Conservation (phyloP, 2,329 filamentous ascomycete species). For the Aspergillus glaucus region DNA sequence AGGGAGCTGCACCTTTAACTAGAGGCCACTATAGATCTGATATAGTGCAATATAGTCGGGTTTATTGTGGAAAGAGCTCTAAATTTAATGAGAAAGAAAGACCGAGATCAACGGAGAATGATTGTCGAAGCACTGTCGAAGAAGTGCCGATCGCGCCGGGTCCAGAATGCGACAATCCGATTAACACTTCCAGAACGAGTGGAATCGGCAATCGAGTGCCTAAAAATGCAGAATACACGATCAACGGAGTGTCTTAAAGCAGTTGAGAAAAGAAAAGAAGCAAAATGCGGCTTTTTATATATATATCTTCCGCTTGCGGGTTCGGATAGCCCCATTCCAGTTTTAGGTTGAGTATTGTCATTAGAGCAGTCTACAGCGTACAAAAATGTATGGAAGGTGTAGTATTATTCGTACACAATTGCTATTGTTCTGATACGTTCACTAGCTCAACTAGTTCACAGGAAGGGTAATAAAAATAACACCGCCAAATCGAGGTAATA, state of each 20-base stretch:
- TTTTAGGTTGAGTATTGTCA: too few species aligned
- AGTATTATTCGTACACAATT: too few species aligned
- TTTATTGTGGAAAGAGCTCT: too few species aligned
- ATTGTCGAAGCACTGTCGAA: neutral
- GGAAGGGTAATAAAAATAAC: conserved; percentile 1
- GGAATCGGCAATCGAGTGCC: neutral
- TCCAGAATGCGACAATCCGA: neutral
- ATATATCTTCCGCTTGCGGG: too few species aligned
- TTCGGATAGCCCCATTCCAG: too few species aligned
- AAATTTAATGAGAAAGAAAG: neutral
- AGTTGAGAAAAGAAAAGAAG: neutral
- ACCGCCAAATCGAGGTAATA: neutral
- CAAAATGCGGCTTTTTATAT: neutral
- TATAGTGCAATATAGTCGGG: too few species aligned
- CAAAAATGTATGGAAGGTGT: too few species aligned
- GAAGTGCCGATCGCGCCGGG: too few species aligned
- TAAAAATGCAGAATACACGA: neutral
- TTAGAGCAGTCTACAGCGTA: too few species aligned
- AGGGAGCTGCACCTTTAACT: too few species aligned
- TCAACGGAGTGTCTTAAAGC: neutral
- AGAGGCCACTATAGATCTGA: too few species aligned
- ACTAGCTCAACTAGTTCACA: conserved; percentile 1
- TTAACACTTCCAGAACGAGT: neutral
- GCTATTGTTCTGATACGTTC: too few species aligned
- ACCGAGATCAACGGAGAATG: neutral